Percentiles rank a stretch among this genome's conserved stretches.
Evolutionary conservation across 306 rosid species (phyloP).

Genomic region (Inga oerstediana): DNA sequence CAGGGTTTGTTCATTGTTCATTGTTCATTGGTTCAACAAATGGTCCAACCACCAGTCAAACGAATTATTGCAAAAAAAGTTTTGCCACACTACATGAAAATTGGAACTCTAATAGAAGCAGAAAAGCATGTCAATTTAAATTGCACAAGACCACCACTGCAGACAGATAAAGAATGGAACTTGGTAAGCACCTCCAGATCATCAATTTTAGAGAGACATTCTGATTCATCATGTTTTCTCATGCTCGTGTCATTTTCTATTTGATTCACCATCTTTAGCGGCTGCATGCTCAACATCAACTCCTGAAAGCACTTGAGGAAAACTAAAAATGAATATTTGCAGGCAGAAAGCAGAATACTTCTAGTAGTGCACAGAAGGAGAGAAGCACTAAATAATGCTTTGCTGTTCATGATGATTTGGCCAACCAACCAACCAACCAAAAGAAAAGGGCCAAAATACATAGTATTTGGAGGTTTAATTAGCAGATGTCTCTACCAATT

Average conservation of each 20-base stretch:
- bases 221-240: constrained; percentile 46
- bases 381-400: constrained; percentile 29
- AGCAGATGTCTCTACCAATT: background rate
- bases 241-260: constrained; percentile 28
- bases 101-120: constrained; percentile 5
- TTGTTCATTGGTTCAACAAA: too few species aligned
- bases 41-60: background rate
- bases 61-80: background rate
- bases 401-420: constrained; percentile 31
- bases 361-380: background rate
- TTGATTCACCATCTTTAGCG: constrained; percentile 33
- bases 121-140: background rate
- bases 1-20: background rate
- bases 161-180: background rate
- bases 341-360: constrained; percentile 11
- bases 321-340: constrained; percentile 18
- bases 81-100: background rate
- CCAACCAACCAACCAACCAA: constrained; percentile 32
- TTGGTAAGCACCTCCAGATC: constrained; percentile 52
- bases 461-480: background rate
- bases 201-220: constrained; percentile 61
- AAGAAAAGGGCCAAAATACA: constrained; percentile 21
- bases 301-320: constrained; percentile 30
- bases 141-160: background rate
- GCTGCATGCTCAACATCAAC: constrained; percentile 17